Percentiles rank a stretch among this genome's conserved stretches.
These are phyloP conservation scores for Pseudogymnoascus sp. DNA, from an alignment of 2,329 filamentous ascomycete genomes.

Conservation along the genomic window DNA sequence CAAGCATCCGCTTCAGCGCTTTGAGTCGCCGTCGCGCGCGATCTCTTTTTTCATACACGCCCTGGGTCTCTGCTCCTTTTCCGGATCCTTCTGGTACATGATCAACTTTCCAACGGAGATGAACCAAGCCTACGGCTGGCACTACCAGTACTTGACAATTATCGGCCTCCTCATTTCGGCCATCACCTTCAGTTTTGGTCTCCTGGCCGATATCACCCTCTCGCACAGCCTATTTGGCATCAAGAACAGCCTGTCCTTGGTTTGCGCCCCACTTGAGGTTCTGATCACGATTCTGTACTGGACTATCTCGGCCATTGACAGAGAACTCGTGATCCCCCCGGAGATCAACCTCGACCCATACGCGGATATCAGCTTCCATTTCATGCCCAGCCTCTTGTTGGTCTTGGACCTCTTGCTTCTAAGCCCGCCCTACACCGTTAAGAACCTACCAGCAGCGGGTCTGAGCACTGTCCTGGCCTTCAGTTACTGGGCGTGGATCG, in stretches of 20 bases:
- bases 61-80: constrained; percentile 44
- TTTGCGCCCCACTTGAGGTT: constrained; percentile 61
- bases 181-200: constrained; percentile 51
- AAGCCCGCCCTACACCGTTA: constrained; percentile 65
- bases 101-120: constrained; percentile 43
- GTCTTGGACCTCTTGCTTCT: constrained; percentile 58
- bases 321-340: constrained; percentile 42
- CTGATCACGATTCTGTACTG: constrained; percentile 68
- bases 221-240: constrained; percentile 50
- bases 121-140: constrained; percentile 55
- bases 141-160: constrained; percentile 68
- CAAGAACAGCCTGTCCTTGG: constrained; percentile 61
- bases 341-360: constrained; percentile 47
- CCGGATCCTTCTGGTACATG: constrained; percentile 46
- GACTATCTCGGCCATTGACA: constrained; percentile 54
- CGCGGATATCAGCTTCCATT: constrained; percentile 58
- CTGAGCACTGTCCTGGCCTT: constrained; percentile 54
- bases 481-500: constrained; percentile 70
- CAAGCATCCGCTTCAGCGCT: constrained; percentile 55
- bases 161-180: constrained; percentile 57
- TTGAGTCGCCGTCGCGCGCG: constrained; percentile 56
- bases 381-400: constrained; percentile 57
- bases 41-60: constrained; percentile 56
- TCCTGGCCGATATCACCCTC: constrained; percentile 57
- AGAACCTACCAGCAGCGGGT: constrained; percentile 49